Evolutionary conservation across 371 early-diverging fungal species (phyloP).

Genomic region (Lichtheimia ramosa): DNA sequence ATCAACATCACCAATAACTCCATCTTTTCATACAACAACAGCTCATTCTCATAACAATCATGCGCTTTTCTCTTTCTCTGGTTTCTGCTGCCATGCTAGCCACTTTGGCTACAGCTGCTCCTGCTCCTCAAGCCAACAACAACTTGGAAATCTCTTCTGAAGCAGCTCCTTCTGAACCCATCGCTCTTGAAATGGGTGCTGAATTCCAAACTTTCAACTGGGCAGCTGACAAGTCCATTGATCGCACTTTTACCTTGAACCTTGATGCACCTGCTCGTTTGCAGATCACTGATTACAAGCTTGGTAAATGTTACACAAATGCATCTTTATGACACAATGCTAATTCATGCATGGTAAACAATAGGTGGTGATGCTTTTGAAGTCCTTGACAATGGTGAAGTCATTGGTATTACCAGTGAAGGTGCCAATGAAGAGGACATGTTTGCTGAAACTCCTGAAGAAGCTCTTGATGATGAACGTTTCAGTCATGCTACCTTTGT

Average conservation of each 20-base stretch:
- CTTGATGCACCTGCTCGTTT: slow-evolving; percentile 28
- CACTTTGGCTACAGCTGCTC: slow-evolving; percentile 23
- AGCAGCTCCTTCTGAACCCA: slow-evolving; percentile 10
- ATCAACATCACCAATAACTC: slow-evolving; percentile 1
- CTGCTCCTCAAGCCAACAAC: slow-evolving; percentile 15
- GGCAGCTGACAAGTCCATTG: slow-evolving; percentile 13
- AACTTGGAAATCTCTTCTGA: slow-evolving; percentile 5
- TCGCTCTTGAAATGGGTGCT: slow-evolving; percentile 17
- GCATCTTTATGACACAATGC: too few species aligned
- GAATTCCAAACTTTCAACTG: slow-evolving; percentile 28
- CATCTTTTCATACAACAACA: slow-evolving; percentile 1
- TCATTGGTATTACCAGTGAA: slow-evolving; percentile 24
- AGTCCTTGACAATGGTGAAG: slow-evolving; percentile 28
- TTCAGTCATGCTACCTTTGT: slow-evolving; percentile 26
- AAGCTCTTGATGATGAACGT: slow-evolving; percentile 25
- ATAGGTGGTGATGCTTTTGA: slow-evolving; percentile 35
- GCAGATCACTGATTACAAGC: slow-evolving; percentile 32
- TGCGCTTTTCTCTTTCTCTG: slow-evolving; percentile 41
- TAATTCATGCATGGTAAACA: not conserved
- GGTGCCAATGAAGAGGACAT: slow-evolving; percentile 11
- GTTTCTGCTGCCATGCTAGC: slow-evolving; percentile 36
- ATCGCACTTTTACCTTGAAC: slow-evolving; percentile 27
- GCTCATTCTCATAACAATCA: slow-evolving; percentile 2
- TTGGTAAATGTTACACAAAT: slow-evolving; percentile 17
- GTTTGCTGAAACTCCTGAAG: slow-evolving; percentile 24